Evolutionary conservation across 2,329 filamentous ascomycete species (phyloP), one percentile per base, ranked within the genome.

Genomic region (Annulohypoxylon truncatum): DNA sequence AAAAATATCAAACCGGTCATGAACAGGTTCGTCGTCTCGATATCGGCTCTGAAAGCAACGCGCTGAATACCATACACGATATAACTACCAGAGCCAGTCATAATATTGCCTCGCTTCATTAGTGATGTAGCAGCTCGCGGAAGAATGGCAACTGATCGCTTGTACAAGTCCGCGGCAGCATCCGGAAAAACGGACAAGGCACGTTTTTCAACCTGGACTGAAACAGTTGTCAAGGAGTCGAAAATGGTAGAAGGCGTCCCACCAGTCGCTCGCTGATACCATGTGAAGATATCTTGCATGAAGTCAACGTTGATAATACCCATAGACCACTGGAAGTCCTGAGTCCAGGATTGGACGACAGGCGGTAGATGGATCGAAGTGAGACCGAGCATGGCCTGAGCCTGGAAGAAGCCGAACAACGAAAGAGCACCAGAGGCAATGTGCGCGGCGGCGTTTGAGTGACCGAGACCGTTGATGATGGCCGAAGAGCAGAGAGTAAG

Each of bases 291-390:
- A 18, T 82, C 83, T 79, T 96, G 92, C 78, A 96, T 84, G 79
- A 96, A 96, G 31, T 83, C 82, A 56, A 96, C 85, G 55, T 88
- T 87, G 77, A 96, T 95, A 72, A 96, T 92, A 73, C 93, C 93
- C 92, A 96, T 94, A 75, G 89, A 93, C 93, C 93, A 96, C 77
- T 94, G 90, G 83, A 96, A 96, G 79, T 96, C 94, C 80, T 96
- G 93, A 0, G 92, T 96, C 93, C 93, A 96, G 0, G 92, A 87
- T 73, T 91, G 85, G 55, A 94, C 93, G 63, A 95, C 92, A 0
- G 93, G 93, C 2, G 93, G 93, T 52, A 95, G 84, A 33, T 85
- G 83, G 13, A 96, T 89, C 29, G 90, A 85, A 44, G 89, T 90
- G 82, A 96, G 89, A 64, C 93, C 93, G 72, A 95, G 85, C 79